phyloP scores from a whole-genome alignment of 2,329 filamentous ascomycete species.

The Aulographum hederae region DNA sequence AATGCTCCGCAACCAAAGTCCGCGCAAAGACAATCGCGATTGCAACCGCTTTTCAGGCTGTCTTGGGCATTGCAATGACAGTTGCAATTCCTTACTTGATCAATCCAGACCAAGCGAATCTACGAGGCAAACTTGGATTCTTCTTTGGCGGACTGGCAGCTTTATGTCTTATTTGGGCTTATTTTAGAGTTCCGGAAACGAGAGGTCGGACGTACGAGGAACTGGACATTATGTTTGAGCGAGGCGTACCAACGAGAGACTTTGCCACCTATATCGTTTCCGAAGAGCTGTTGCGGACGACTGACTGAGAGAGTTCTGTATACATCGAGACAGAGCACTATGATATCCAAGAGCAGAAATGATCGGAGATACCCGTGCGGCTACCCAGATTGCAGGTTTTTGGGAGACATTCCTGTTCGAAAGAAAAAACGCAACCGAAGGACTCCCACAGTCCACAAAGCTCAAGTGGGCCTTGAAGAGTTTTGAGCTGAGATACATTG shows the following conservation, averaged over 20 bases:
- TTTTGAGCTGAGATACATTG: too few relatives aligned
- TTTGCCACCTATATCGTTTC: conserved; percentile 10
- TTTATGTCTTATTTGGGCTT: conserved; percentile 17
- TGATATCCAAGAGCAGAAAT: too few relatives aligned
- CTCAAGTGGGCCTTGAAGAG: too few relatives aligned
- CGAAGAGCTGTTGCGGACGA: too few relatives aligned
- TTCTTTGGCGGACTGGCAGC: conserved; percentile 20
- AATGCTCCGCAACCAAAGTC: conserved; percentile 18
- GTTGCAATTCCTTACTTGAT: conserved; percentile 23
- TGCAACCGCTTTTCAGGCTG: conserved; percentile 20
- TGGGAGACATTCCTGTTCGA: too few relatives aligned
- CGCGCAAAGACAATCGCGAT: conserved; percentile 19
- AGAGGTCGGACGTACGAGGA: conserved; percentile 23
- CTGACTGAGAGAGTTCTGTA: too few relatives aligned
- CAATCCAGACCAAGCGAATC: conserved; percentile 21
- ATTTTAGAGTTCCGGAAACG: conserved; percentile 21
- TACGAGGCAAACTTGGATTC: conserved; percentile 21
- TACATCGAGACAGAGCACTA: too few relatives aligned
- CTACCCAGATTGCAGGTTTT: too few relatives aligned
- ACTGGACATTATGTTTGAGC: conserved; percentile 23
- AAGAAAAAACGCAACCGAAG: too few relatives aligned
- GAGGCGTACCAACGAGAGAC: conserved; percentile 15
- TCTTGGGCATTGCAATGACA: conserved; percentile 20
- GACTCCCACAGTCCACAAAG: too few relatives aligned
- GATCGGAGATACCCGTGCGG: too few relatives aligned